Percentiles rank a stretch among this genome's conserved stretches.
These are phyloP conservation scores for Mortierella antarctica DNA, from an alignment of 192 early-diverging fungal species.

Conservation along the genomic window DNA sequence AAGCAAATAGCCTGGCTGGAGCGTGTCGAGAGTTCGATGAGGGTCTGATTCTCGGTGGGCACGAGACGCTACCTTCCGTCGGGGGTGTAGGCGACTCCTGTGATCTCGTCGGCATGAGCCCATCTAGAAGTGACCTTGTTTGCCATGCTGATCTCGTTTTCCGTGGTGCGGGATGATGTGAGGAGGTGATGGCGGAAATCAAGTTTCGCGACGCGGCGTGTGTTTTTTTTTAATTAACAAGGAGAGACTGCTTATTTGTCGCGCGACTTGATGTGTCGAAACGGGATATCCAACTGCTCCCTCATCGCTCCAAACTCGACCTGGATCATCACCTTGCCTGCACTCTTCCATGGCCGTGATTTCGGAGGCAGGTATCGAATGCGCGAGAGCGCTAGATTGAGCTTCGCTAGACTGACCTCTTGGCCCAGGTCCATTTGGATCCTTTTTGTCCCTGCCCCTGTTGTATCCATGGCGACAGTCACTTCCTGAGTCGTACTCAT, in stretches of 20 bases:
- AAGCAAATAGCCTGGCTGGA: too few relatives aligned
- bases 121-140: slow-evolving; percentile 26
- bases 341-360: background rate
- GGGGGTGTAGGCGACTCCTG: slow-evolving; percentile 20
- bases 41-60: too few relatives aligned
- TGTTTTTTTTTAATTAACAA: background rate
- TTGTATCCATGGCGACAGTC: background rate
- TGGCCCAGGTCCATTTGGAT: slow-evolving; percentile 12
- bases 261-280: slow-evolving; percentile 1
- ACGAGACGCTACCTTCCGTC: slow-evolving; percentile 39
- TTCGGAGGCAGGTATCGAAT: slow-evolving; percentile 15
- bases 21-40: too few relatives aligned
- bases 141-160: slow-evolving; percentile 2
- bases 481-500: background rate
- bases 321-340: slow-evolving; percentile 6
- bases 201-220: background rate
- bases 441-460: background rate
- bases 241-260: background rate
- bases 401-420: slow-evolving; percentile 3
- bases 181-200: background rate
- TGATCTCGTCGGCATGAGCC: slow-evolving; percentile 16
- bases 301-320: slow-evolving; percentile 26
- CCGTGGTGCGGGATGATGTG: background rate
- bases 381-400: slow-evolving; percentile 8
- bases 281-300: slow-evolving; percentile 18